These are phyloP conservation scores for Hypoxylon perforatum DNA, from an alignment of 495 filamentous ascomycete genomes.

Conservation along the genomic window DNA sequence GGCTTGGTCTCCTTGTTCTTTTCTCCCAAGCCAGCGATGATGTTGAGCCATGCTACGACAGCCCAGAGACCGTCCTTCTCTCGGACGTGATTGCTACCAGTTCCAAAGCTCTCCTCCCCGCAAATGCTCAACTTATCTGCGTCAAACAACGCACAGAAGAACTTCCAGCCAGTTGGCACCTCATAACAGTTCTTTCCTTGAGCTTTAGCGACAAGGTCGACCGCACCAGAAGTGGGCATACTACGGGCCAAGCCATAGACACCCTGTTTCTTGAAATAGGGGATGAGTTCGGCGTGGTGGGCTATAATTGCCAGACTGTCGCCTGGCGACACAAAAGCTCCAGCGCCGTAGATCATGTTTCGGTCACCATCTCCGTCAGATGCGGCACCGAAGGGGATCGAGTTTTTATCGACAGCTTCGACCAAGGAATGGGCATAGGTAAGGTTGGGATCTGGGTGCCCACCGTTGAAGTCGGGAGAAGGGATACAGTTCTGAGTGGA, in stretches of 20 bases:
- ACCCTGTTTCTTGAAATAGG: constrained; percentile 97
- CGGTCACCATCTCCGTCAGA: constrained; percentile 97
- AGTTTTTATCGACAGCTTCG: constrained; percentile 88
- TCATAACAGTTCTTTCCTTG: constrained; percentile 94
- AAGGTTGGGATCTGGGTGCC: constrained; percentile 97
- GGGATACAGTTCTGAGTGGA: constrained; percentile 95
- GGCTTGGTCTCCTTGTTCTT: constrained; percentile 77
- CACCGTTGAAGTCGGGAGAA: constrained; percentile 92
- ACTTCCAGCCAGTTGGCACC: constrained; percentile 99
- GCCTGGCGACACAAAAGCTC: constrained; percentile 94
- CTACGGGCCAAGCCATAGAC: constrained; percentile 93
- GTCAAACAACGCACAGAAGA: constrained; percentile 99
- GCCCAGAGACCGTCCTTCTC: constrained; percentile 99
- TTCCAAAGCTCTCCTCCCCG: constrained; percentile 97
- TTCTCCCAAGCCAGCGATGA: constrained; percentile 93
- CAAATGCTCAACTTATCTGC: constrained; percentile 98
- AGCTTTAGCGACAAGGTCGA: constrained; percentile 93
- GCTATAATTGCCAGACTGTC: constrained; percentile 98
- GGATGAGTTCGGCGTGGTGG: constrained; percentile 93
- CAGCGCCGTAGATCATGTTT: constrained; percentile 99
- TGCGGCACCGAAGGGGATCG: constrained; percentile 94
- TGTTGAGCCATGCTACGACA: constrained; percentile 96
- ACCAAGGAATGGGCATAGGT: constrained; percentile 98
- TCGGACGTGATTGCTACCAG: constrained; percentile 98
- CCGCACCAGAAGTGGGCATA: constrained; percentile 96